phyloP scores from a whole-genome alignment of 192 early-diverging fungal species.

The Coemansia sp. region DNA sequence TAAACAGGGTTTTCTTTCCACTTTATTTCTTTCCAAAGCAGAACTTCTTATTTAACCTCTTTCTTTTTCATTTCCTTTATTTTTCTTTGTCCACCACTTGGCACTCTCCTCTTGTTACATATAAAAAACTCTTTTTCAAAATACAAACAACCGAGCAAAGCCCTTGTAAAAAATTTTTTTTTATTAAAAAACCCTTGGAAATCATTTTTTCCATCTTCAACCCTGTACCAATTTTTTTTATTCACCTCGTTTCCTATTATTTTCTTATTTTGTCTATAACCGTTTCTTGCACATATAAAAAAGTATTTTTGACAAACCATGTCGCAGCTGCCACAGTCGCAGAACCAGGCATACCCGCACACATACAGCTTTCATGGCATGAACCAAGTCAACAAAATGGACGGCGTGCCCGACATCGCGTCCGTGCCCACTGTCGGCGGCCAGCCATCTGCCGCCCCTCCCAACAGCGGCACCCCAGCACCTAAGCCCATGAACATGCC shows the following conservation, averaged over 20 bases:
- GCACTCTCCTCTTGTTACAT: no score
- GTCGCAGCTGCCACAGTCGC: conserved; percentile 9
- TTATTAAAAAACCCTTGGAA: neutral
- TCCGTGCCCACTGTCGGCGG: conserved; percentile 8
- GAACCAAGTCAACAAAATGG: conserved; percentile 32
- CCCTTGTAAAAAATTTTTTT: neutral
- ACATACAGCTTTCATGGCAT: conserved; percentile 49
- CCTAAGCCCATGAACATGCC: conserved; percentile 8
- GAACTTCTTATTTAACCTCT: neutral
- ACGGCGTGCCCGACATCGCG: conserved; percentile 13
- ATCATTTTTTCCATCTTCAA: neutral
- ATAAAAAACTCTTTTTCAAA: neutral
- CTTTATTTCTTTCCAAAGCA: neutral
- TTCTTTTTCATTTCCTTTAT: neutral
- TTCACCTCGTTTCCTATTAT: conserved; percentile 5
- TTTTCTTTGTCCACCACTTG: neutral
- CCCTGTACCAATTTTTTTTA: conserved; percentile 3
- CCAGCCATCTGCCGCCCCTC: conserved; percentile 6
- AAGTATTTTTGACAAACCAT: conserved; percentile 3
- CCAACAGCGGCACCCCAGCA: conserved; percentile 4
- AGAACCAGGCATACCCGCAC: conserved; percentile 8
- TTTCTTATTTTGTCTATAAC: neutral
- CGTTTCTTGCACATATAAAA: no score
- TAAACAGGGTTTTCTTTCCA: neutral
- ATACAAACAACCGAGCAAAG: neutral